Percentiles rank a stretch among this genome's conserved stretches.
These are phyloP conservation scores for Alternaria metachromatica DNA, from an alignment of 2,329 filamentous ascomycete species.

Conservation along the genomic window DNA sequence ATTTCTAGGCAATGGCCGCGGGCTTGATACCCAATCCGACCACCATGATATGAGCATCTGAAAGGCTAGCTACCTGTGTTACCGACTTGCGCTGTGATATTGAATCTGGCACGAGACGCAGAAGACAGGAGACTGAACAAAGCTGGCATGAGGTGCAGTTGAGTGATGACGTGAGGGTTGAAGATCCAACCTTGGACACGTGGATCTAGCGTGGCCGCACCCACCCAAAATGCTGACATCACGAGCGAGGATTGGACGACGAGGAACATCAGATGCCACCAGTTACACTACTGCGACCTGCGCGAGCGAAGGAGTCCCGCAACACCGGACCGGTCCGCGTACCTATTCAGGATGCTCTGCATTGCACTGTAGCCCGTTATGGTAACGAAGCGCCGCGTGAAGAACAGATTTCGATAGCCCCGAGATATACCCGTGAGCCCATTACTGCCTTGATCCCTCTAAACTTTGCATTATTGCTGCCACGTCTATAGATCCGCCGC, in stretches of 20 bases:
- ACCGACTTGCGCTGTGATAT: background rate
- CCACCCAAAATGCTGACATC: background rate
- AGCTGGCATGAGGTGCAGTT: background rate
- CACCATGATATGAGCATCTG: background rate
- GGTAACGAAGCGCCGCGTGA: background rate
- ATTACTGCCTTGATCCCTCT: background rate
- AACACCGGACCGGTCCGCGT: background rate
- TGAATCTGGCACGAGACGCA: background rate
- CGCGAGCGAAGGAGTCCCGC: background rate
- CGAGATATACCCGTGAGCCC: background rate
- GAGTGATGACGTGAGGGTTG: background rate
- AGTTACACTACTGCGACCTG: background rate
- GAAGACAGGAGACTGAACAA: background rate
- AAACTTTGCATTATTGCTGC: background rate
- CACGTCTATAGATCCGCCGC: background rate
- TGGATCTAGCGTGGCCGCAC: background rate
- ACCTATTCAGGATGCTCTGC: background rate
- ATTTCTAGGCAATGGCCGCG: background rate
- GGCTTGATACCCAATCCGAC: background rate
- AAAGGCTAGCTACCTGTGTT: background rate
- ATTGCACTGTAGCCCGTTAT: background rate
- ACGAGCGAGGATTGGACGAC: background rate
- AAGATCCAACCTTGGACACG: background rate
- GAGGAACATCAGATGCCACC: background rate
- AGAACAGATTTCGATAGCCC: background rate